Evolutionary conservation across 331 rosid genomes (phyloP), one percentile per base, ranked within the genome.

Genomic region (Malus hybrid): DNA sequence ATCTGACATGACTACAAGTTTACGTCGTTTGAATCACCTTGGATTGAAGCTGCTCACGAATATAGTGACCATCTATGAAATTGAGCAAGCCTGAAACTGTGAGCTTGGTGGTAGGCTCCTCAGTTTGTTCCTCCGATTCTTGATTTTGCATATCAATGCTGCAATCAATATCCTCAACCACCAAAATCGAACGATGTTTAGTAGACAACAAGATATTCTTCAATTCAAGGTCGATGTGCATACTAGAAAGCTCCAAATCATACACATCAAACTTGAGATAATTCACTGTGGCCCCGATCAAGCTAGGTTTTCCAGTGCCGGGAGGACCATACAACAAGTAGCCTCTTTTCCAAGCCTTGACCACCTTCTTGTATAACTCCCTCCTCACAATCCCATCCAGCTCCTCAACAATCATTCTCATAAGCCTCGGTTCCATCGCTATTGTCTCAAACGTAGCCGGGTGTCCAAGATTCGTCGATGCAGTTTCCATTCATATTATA

Each of bases 11-110:
- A 36, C 44, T 36, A 36, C 3, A 3, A 36, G 11, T 36, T 36
- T 36, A 36, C 44, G 44, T 8, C 11, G 44, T 8, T 36, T 36
- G 44, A 36, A 9, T 36, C 3, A 36, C 44, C 44, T 8, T 36
- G 44, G 44, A 36, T 36, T 36, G 11, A 8, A 36, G 3, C 44
- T 36, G 44, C 44, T 36, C 44, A 36, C 44, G 44, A 36, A 36
- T 36, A 36, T 36, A 36, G 42, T 36, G 73, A 0, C 88, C 90
- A 67, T 90, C 92, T 65, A 87, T 84, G 71, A 78, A 77, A 63
- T 90, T 87, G 4, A 90, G 80, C 16, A 87, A 58, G 32, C 87
- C 89, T 3, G 92, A 86, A 0, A 87, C 75, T 4, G 87, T 66
- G 53, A 73, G 74, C 79, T 44, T 69, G 63, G 69, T 22, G 56